Conservation (phyloP, 805 yeast genomes). For the Saturnispora bothae region DNA sequence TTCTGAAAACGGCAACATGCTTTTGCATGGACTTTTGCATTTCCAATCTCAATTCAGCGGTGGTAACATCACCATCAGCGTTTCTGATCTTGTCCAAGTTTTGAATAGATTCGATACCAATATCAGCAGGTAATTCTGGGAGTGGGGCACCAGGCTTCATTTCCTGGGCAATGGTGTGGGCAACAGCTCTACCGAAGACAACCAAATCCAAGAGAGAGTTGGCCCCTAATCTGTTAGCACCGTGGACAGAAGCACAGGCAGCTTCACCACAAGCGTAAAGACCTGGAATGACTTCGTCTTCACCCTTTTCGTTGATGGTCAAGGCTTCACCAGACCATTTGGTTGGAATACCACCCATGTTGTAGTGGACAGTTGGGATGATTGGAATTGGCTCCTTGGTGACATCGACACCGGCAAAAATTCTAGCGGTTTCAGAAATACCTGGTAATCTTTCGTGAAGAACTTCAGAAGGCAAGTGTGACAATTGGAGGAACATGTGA, state of each 20-base stretch:
- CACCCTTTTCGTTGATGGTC: slow-evolving; percentile 73
- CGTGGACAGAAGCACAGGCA: slow-evolving; percentile 98
- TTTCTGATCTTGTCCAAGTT: slow-evolving; percentile 83
- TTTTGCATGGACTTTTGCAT: slow-evolving; percentile 97
- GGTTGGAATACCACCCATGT: slow-evolving; percentile 99
- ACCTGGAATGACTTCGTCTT: slow-evolving; percentile 88
- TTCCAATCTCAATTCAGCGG: slow-evolving; percentile 79
- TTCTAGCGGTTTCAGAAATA: slow-evolving; percentile 96
- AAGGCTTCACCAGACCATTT: slow-evolving; percentile 94
- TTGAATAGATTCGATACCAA: slow-evolving; percentile 83
- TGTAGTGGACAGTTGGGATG: slow-evolving; percentile 96
- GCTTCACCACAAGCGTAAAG: slow-evolving; percentile 97
- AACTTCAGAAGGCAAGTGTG: slow-evolving; percentile 87
- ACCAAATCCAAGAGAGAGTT: slow-evolving; percentile 93
- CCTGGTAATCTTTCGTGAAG: slow-evolving; percentile 96
- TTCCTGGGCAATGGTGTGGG: slow-evolving; percentile 79
- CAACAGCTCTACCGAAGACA: slow-evolving; percentile 97
- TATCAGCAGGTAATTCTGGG: slow-evolving; percentile 69
- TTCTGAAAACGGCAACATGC: slow-evolving; percentile 95
- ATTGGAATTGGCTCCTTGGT: slow-evolving; percentile 99
- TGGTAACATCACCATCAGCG: slow-evolving; percentile 70
- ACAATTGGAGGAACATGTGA: slow-evolving; percentile 89
- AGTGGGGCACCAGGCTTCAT: slow-evolving; percentile 85
- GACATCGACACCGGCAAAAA: slow-evolving; percentile 98
- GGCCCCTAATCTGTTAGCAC: slow-evolving; percentile 99